These are phyloP conservation scores for Selaginella moellendorffii DNA, from an alignment of 75 land plant species.

Conservation along the genomic window DNA sequence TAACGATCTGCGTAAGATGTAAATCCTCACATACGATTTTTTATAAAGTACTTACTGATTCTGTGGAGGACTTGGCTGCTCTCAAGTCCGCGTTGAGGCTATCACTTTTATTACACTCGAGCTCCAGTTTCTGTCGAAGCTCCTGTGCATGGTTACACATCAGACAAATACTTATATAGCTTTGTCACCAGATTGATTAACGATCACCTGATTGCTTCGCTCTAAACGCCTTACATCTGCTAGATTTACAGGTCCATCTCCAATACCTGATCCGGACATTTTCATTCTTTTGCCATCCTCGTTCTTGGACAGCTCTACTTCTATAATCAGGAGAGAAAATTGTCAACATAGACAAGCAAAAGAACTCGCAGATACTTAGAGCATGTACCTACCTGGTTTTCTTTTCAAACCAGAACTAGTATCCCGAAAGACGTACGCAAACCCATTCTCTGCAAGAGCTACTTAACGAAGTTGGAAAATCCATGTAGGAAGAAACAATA, in stretches of 20 bases:
- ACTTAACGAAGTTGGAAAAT: constrained; percentile 6
- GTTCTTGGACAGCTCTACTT: constrained; percentile 15
- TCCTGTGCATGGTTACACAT: constrained; percentile 35
- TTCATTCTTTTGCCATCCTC: constrained; percentile 45
- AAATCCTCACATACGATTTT: background rate
- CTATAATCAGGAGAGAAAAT: background rate
- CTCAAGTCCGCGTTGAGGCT: background rate
- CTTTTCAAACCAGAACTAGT: background rate
- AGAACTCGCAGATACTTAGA: background rate
- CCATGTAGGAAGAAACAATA: constrained; percentile 16
- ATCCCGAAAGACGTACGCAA: constrained; percentile 2
- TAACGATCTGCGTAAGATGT: constrained; percentile 54
- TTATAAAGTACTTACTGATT: background rate
- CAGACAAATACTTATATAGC: background rate
- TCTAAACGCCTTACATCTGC: constrained; percentile 93
- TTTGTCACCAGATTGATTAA: background rate
- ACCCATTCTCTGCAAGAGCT: background rate
- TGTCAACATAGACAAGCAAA: constrained; percentile 3
- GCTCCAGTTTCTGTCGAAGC: constrained; percentile 66
- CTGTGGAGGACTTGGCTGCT: background rate
- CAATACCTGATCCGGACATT: constrained; percentile 72
- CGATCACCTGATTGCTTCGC: constrained; percentile 68
- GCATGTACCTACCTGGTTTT: background rate
- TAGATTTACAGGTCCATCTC: constrained; percentile 77
- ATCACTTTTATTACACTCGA: background rate